A percentile compares a stretch with the other conserved stretches of the same genome.
Conservation (phyloP, 352 stramenopile species). For the Pythium dissimile region DNA sequence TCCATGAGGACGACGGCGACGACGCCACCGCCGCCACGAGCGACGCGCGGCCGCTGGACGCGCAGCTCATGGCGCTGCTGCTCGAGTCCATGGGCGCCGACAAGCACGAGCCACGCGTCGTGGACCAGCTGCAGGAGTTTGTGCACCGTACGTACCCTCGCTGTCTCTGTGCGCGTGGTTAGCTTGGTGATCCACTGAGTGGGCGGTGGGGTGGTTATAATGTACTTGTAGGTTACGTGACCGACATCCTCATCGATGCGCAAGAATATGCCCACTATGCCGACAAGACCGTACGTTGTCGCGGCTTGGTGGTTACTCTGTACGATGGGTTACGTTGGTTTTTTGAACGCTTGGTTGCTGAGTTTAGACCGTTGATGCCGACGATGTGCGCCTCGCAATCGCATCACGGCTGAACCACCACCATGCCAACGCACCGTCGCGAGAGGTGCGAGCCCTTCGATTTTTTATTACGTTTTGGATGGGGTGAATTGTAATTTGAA, state of each 20-base stretch:
- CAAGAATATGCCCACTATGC: constrained; percentile 83
- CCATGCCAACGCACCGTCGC: constrained; percentile 67
- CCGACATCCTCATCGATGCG: constrained; percentile 78
- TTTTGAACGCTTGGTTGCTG: constrained; percentile 6
- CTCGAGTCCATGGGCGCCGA: constrained; percentile 80
- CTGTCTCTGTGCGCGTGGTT: neutral
- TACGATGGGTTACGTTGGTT: neutral
- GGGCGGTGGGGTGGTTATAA: too few relatives aligned
- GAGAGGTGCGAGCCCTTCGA: constrained; percentile 39
- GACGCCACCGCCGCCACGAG: constrained; percentile 32
- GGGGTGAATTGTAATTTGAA: neutral
- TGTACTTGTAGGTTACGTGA: constrained; percentile 57
- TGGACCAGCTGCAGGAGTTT: constrained; percentile 81
- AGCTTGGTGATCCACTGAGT: too few relatives aligned
- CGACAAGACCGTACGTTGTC: constrained; percentile 46
- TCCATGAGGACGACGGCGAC: constrained; percentile 65
- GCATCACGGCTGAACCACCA: constrained; percentile 75
- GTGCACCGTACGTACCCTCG: constrained; percentile 54
- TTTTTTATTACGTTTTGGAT: neutral
- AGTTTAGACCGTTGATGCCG: constrained; percentile 54
- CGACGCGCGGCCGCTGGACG: constrained; percentile 56
- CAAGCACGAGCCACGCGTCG: constrained; percentile 75
- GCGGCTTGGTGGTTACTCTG: neutral
- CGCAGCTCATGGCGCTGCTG: constrained; percentile 49
- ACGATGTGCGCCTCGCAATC: constrained; percentile 79